Evolutionary conservation across 2,329 filamentous ascomycete species (phyloP), one percentile per base, ranked within the genome.

Genomic region (Fusarium sarcochroum): DNA sequence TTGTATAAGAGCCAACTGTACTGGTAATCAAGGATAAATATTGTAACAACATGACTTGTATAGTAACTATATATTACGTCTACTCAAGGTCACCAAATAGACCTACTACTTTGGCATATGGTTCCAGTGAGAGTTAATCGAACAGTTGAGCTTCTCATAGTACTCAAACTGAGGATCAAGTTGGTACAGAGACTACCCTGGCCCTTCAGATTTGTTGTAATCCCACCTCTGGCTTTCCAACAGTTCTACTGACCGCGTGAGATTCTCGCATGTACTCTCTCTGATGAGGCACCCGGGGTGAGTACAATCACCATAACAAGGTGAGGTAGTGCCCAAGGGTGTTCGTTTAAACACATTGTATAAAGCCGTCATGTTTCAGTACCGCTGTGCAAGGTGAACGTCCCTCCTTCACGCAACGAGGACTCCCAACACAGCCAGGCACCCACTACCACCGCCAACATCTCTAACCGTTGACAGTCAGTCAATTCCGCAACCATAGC

Each of bases 1-100:
- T 18, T 65, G 44, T 53, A 49, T n/a, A 34, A 45, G 13, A 51
- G 18, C 10, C 3, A 30, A 30, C 2, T 13, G 32, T 42, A 50
- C 17, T 23, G 32, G 4, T 57, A 47, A 7, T 14, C n/a, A 45
- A 42, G 9, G 3, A 27, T 56, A 56, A 25, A 41, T 15, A 17
- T 10, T 57, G 15, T 25, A 42, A 53, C 18, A 35, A 14, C 32
- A 42, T 18, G 53, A 35, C 17, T 25, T 42, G 20, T 15, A 27
- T 20, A 20, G 20, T 25, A 21, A 30, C 6, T 35, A 8, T 8
- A 13, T 7, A 5, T 17, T 40, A 8, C 15, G 27, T 2, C 27
- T 30, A 35, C 34, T 17, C 34, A 17, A 35, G 7, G 3, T 35
- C 34, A 17, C 14, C 14, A 35, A 17, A 38, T 52, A 14, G 32